Evolutionary conservation across 2,329 filamentous ascomycete genomes (phyloP).

Genomic region (Phialocephala subalpina): DNA sequence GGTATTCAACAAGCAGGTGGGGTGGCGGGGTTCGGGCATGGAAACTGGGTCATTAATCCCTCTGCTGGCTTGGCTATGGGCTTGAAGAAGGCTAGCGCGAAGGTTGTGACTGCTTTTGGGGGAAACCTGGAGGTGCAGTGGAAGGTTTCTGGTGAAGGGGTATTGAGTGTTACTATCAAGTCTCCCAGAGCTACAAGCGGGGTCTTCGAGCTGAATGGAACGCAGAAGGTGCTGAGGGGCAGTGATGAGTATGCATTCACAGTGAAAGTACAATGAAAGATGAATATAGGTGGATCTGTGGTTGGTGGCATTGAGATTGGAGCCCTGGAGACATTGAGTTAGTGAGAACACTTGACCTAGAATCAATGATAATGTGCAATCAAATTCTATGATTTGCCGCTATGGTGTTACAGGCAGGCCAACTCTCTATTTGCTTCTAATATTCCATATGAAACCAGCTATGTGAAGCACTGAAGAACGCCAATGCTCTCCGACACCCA

Average conservation of each 20-base stretch:
- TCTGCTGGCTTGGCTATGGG: slow-evolving; percentile 39
- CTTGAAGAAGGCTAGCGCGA: slow-evolving; percentile 35
- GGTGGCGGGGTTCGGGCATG: slow-evolving; percentile 6
- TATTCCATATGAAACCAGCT: too few species aligned
- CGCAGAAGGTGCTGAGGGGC: slow-evolving; percentile 7
- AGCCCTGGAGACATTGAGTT: too few species aligned
- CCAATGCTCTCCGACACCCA: too few species aligned
- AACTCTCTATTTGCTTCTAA: too few species aligned
- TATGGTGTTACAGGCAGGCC: too few species aligned
- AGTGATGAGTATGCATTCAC: background rate
- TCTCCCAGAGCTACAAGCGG: slow-evolving; percentile 4
- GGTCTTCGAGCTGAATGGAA: slow-evolving; percentile 11
- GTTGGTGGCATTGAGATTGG: too few species aligned
- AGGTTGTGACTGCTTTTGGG: slow-evolving; percentile 13
- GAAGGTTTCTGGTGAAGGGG: background rate
- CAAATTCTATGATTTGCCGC: too few species aligned
- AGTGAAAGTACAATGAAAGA: too few species aligned
- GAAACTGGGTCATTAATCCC: slow-evolving; percentile 28
- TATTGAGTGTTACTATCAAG: background rate
- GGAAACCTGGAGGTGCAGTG: slow-evolving; percentile 7
- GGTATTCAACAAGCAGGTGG: slow-evolving; percentile 37
- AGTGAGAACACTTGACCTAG: too few species aligned
- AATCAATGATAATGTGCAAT: too few species aligned
- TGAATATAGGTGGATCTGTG: too few species aligned
- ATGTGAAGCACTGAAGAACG: too few species aligned